Base-by-base conservation (phyloP, 148 eudicot species). In the Agrostemma githago region DNA sequence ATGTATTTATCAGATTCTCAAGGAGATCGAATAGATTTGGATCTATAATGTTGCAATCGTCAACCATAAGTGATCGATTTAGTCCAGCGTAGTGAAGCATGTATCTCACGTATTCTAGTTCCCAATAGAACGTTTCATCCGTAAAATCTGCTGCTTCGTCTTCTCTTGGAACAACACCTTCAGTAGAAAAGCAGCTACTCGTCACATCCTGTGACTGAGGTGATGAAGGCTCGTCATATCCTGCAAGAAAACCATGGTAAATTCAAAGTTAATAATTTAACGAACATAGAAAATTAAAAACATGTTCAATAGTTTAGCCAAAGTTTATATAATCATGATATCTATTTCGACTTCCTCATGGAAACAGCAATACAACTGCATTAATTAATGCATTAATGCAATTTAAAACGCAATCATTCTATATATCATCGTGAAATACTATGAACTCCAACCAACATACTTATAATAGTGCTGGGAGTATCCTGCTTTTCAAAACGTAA, bases 71-170 rank as follows among this genome's bases (percentile, higher is more conserved):
- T 68, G 78, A 78, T 73, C 88, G 89, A 44, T 90, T 73, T 42
- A 90, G 64, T 40, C 81, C 88, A 4, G 88, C 85, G 77, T 74
- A 71, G 80, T 78, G 77, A 72, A 95, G 81, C 69, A 86, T 64
- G 69, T 84, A 79, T 78, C 76, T 74, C 46, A 92, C 82, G 60
- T 90, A 92, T 20, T 88, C 84, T 48, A 88, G 66, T 79, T 86
- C 94, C 97, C 97, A 90, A 64, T 78, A 62, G 8, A 85, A 70
- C 12, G 82, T 71, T 80, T 66, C 76, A 76, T 73, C 88, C 10
- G 38, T 76, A 12, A 70, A 75, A 40, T 84, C 86, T 21, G 77
- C 86, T 21, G 77, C 46, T 57, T 88, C 97, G 15, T 78, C 82
- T 79, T 80, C 93, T 40, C 66, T 66, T 44, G 71, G 71, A 64